Evolutionary conservation across 495 filamentous ascomycete genomes (phyloP).

Genomic region (Antarctomyces pellizariae): DNA sequence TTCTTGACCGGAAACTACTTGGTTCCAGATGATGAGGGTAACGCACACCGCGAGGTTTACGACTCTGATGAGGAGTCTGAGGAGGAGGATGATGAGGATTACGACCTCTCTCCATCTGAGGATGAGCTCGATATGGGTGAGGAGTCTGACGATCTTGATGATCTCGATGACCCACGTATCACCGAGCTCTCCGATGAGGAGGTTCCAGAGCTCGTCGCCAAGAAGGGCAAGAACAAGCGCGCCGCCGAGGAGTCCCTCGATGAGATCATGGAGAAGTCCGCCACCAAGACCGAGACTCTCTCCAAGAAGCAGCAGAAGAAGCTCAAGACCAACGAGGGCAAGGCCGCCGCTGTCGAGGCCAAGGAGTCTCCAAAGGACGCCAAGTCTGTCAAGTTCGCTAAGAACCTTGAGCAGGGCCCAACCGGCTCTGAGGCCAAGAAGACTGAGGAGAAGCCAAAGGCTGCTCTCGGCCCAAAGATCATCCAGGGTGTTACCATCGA

Average conservation of each 20-base stretch:
- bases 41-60: slow-evolving; percentile 25
- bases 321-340: slow-evolving; percentile 90
- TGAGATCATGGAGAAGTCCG: slow-evolving; percentile 19
- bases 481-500: slow-evolving; percentile 73
- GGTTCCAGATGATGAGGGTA: slow-evolving; percentile 27
- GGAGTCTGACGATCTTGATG: slow-evolving; percentile 66
- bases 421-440: slow-evolving; percentile 32
- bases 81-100: slow-evolving; percentile 44
- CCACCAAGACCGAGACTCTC: slow-evolving; percentile 38
- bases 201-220: slow-evolving; percentile 48
- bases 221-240: slow-evolving; percentile 75
- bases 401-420: slow-evolving; percentile 92
- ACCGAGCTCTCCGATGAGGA: slow-evolving; percentile 64
- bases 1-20: slow-evolving; percentile 94
- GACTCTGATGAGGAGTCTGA: slow-evolving; percentile 41
- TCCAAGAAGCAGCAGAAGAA: slow-evolving; percentile 98
- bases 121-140: slow-evolving; percentile 46
- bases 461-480: slow-evolving; percentile 41
- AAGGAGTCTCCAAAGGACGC: slow-evolving; percentile 38
- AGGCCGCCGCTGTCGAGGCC: slow-evolving; percentile 37
- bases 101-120: slow-evolving; percentile 61
- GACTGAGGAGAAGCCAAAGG: slow-evolving; percentile 17
- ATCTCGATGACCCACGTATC: slow-evolving; percentile 55
- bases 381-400: slow-evolving; percentile 98
- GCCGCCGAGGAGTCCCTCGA: slow-evolving; percentile 43